Evolutionary conservation across 805 yeast species (phyloP), one percentile per base, ranked within the genome.

Genomic region (Brettanomyces naardenensis): DNA sequence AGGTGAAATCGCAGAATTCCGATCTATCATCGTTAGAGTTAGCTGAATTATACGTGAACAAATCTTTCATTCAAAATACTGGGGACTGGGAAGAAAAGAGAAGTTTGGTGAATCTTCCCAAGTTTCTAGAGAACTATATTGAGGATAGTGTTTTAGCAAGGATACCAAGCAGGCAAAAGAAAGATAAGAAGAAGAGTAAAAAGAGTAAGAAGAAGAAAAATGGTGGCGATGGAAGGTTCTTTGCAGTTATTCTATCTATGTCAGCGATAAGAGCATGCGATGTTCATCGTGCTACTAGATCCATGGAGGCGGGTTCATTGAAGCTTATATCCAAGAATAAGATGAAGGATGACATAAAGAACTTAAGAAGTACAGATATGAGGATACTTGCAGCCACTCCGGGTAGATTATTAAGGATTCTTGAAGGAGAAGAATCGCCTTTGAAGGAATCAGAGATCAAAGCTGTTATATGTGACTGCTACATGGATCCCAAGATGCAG

Each of bases 181-280:
- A 29, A 3, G 48, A 55, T 15, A 52, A 49, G 25, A 56, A 59
- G 42, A 47, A 43, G 35, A 45, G 46, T 36, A 40, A 48, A 35
- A 58, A 57, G 39, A 57, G 43, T 29, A 61, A 57, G 49, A 37
- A 49, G 40, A 46, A 54, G 40, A 51, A 44, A 23, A 18, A 34
- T 15, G 20, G 20, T 5, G 26, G 17, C 4, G 31, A 19, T 11
- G 37, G 26, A 25, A 14, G 26, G 11, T 13, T 18, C 18, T 63
- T 70, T 59, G 54, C 76, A 45, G 58, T 80, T 13, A 59, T 80
- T 2, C 50, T 81, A 13, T 71, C 89, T 1, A 71, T 82, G 66
- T 85, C 95, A 0, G 92, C 95, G 9, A 64, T 87, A 19, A 70
- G 97, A 47, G 92, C 87, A 2, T 90, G 96, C 51, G 96, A 89